phyloP scores from a whole-genome alignment of 1,139 yeast genomes.

The Kurtzmaniella quercitrusa region DNA sequence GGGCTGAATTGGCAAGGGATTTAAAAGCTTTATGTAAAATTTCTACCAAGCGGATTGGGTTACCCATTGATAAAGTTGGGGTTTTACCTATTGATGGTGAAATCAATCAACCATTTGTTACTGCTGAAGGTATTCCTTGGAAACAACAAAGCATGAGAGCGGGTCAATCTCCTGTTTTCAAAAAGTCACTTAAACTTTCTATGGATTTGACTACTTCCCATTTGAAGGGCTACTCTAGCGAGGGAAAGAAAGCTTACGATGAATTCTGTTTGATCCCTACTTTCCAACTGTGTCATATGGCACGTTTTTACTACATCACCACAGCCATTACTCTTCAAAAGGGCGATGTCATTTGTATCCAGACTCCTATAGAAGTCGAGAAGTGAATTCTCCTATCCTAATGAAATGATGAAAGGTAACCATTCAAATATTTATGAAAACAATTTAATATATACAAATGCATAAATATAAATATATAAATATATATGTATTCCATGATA shows the following conservation, averaged over 20 bases:
- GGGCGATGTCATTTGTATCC: conserved; percentile 29
- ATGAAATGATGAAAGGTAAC: neutral
- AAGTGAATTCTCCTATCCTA: conserved; percentile 9
- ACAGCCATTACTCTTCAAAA: conserved; percentile 26
- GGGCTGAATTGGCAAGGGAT: conserved; percentile 27
- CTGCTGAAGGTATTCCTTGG: conserved; percentile 2
- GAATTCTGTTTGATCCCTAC: conserved; percentile 34
- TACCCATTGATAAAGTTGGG: conserved; percentile 16
- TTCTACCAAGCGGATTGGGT: conserved; percentile 24
- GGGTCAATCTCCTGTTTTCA: neutral
- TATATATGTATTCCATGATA: neutral
- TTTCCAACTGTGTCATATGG: conserved; percentile 33
- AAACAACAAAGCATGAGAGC: neutral
- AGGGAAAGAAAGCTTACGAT: conserved; percentile 2
- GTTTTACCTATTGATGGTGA: neutral
- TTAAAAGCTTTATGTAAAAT: conserved; percentile 25
- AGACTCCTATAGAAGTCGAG: conserved; percentile 33
- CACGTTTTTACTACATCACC: conserved; percentile 32
- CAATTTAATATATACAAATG: neutral
- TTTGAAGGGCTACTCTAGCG: neutral
- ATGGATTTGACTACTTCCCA: conserved; percentile 1
- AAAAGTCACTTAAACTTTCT: neutral
- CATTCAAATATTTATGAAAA: neutral
- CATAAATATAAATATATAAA: neutral
- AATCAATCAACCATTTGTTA: neutral